These are phyloP conservation scores for Nannochloropsis limnetica DNA, from an alignment of 352 stramenopile species.

Conservation along the genomic window DNA sequence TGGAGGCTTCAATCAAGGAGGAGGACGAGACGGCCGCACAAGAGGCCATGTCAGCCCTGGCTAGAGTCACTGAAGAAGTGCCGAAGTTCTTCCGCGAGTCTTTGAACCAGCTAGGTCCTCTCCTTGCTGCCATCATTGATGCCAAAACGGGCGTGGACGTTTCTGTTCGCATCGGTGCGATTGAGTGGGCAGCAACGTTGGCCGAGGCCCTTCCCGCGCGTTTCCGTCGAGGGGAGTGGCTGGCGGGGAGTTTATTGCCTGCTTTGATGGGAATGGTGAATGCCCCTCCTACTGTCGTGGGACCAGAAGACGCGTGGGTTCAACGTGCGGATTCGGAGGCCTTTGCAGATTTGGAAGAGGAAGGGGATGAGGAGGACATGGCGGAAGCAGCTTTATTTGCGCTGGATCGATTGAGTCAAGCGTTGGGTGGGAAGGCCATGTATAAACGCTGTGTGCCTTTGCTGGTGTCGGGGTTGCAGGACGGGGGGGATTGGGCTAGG, in stretches of 20 bases:
- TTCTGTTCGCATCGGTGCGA: not conserved
- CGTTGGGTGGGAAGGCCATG: not conserved
- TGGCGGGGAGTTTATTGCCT: not conserved
- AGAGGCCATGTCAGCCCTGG: not conserved
- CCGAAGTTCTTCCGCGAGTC: not conserved
- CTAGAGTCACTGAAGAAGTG: not conserved
- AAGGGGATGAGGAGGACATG: not conserved
- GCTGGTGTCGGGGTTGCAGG: not conserved
- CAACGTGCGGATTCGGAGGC: not conserved
- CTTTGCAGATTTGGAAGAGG: not conserved
- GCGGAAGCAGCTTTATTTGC: not conserved
- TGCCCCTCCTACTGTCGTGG: not conserved
- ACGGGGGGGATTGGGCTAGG: not conserved
- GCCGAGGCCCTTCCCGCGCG: not conserved
- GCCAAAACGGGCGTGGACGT: not conserved
- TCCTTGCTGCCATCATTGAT: not conserved
- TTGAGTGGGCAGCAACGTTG: not conserved
- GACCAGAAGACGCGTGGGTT: not conserved
- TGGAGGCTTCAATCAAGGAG: not conserved
- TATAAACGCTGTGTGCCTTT: not conserved
- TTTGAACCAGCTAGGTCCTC: not conserved
- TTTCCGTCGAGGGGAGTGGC: not conserved
- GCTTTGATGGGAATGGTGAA: not conserved
- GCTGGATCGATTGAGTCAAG: not conserved
- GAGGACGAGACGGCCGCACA: not conserved